These are phyloP conservation scores for Nakazawaea ernobii DNA, from an alignment of 805 yeast genomes.

Conservation along the genomic window DNA sequence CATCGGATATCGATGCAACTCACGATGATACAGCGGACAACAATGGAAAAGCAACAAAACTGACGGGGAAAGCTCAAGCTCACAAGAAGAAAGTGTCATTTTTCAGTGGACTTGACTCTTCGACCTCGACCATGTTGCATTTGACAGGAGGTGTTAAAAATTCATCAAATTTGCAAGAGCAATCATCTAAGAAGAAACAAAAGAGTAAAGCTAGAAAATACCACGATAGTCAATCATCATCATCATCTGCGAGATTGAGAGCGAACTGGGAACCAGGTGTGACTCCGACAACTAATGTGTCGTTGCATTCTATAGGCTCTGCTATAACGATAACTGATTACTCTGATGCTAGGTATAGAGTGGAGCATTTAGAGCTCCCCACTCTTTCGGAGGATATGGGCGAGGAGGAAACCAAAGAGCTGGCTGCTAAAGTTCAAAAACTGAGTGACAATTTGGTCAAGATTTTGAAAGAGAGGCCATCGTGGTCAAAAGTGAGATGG, in stretches of 20 bases:
- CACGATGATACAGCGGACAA: background rate
- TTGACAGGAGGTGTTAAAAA: background rate
- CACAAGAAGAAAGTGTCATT: slow-evolving; percentile 3
- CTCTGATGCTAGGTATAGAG: slow-evolving; percentile 35
- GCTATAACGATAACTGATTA: slow-evolving; percentile 50
- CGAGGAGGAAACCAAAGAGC: background rate
- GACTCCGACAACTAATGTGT: slow-evolving; percentile 42
- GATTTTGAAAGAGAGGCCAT: slow-evolving; percentile 31
- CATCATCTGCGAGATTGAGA: slow-evolving; percentile 29
- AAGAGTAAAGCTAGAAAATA: slow-evolving; percentile 22
- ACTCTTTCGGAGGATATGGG: slow-evolving; percentile 14
- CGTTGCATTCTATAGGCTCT: slow-evolving; percentile 47
- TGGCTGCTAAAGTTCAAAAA: slow-evolving; percentile 15
- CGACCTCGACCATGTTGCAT: background rate
- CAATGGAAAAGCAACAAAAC: background rate
- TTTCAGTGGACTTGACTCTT: background rate
- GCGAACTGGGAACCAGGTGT: slow-evolving; percentile 61
- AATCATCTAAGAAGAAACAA: background rate
- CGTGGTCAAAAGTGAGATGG: slow-evolving; percentile 50
- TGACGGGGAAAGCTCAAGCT: too few relatives aligned
- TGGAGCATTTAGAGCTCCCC: slow-evolving; percentile 35
- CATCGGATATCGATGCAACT: background rate
- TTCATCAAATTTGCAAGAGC: background rate
- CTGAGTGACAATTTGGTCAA: slow-evolving; percentile 24
- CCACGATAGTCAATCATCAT: slow-evolving; percentile 29